Evolutionary conservation across 331 rosid genomes (phyloP), one percentile per base, ranked within the genome.

Genomic region (Dryas integrifolia): DNA sequence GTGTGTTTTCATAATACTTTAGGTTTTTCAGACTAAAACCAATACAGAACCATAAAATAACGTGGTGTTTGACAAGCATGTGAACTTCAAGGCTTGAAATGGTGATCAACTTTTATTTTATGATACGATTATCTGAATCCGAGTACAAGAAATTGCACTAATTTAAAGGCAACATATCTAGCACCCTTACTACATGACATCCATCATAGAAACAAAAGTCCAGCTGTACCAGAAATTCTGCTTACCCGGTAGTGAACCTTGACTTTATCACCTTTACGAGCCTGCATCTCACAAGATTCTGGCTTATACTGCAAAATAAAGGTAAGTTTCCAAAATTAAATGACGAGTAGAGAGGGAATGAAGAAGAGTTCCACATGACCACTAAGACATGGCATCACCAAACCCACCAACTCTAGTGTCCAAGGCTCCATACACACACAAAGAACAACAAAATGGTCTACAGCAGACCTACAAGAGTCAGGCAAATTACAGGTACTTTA

Each of bases 211-310:
- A 49, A 60, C n/a, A 15, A 10, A 64, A 12, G 48, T 45, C 5
- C 49, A 56, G 46, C 35, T 43, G 44, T 70, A 70, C 18, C 44
- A 43, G 50, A 67, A 18, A 61, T 24, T 65, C 70, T 16, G 56
- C 84, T 78, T 75, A 85, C 92, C 80, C 81, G 77, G 48, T 87
- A 85, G 75, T 87, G 89, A n/a, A 87, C 92, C 78, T 78, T 85
- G 80, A 87, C 52, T 53, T 30, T 73, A 79, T 87, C 92, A 8
- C 89, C 92, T 76, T 85, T 87, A 56, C 72, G 92, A 52, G 92
- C 86, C 71, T 85, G 50, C 72, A 85, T 4, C 5, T 82, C 89
- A 81, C 92, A 87, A 38, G 92, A 73, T 30, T 39, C 39, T 52
- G 89, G 86, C 86, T 82, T 85, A 72, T 82, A 43, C 92, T 87